Percentiles rank a stretch among this genome's conserved stretches.
phyloP scores from a whole-genome alignment of 495 filamentous ascomycete genomes.

The Wilcoxina mikolae region DNA sequence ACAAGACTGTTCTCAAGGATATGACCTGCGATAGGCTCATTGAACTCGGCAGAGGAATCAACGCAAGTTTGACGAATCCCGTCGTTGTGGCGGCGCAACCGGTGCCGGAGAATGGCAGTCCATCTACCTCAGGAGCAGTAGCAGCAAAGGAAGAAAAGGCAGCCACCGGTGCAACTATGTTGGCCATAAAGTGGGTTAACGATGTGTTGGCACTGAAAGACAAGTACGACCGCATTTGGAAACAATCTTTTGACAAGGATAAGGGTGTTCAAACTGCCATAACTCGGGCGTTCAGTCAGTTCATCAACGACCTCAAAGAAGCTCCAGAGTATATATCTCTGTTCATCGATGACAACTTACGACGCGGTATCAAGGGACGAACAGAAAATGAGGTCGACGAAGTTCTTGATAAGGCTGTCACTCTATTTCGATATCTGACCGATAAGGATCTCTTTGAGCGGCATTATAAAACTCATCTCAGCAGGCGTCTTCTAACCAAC shows the following conservation, averaged over 20 bases:
- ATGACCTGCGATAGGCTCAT: constrained; percentile 60
- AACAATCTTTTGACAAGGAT: constrained; percentile 53
- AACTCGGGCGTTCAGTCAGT: constrained; percentile 68
- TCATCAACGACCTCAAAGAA: constrained; percentile 74
- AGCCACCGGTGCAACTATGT: constrained; percentile 51
- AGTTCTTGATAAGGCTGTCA: constrained; percentile 80
- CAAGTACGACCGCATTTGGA: constrained; percentile 73
- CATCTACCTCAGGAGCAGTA: constrained; percentile 21
- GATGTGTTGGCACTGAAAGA: constrained; percentile 72
- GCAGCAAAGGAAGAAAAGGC: constrained; percentile 31
- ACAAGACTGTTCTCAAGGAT: constrained; percentile 53
- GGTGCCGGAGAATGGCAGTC: constrained; percentile 9
- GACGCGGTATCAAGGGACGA: constrained; percentile 84
- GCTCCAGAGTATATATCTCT: constrained; percentile 87
- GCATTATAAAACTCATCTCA: constrained; percentile 97
- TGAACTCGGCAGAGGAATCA: constrained; percentile 68
- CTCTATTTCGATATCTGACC: constrained; percentile 65
- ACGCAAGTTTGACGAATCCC: constrained; percentile 33
- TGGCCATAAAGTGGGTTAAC: constrained; percentile 91
- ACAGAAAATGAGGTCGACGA: constrained; percentile 77
- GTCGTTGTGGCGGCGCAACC: constrained; percentile 25
- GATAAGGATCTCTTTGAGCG: constrained; percentile 94
- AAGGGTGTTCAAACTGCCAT: constrained; percentile 65
- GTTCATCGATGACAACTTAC: constrained; percentile 93
- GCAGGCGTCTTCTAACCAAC: constrained; percentile 66